Base-by-base conservation (phyloP, 208 protist species). In the Pavlovales sp. region DNA sequence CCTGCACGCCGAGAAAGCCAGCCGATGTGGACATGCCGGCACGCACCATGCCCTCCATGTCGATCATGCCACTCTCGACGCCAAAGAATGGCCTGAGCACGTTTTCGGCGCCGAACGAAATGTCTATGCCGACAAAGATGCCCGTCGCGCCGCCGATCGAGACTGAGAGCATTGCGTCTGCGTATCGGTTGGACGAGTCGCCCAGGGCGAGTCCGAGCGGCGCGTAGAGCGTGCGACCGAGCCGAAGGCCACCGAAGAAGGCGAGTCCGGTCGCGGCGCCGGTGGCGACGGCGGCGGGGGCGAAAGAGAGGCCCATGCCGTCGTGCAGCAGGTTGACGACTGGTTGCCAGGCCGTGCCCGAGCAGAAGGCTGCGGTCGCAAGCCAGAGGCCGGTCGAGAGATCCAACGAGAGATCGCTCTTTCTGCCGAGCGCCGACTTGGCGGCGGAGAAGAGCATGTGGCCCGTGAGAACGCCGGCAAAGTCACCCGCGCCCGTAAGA, bases 71-170 rank as follows among this genome's bases (percentile, higher is more conserved):
- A 11, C 84, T 76, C 36, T 75, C 44, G 71, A 91, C 44, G 0
- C 81, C 81, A 32, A 88, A 75, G 20, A 42, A 30, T 36, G 57
- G 41, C 30, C 26, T 14, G n/a, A 91, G 85, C 22, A 87, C 26
- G 46, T 88, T 88, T 34, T 83, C 85, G 26, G 42, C 66, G 44
- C 44, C 44, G 46, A 88, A 84, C 37, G 76, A 84, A 18, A 84
- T 46, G 83, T 91, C 89, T 5, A 75, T 88, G 79, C 75, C 81
- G 20, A 91, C 89, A 39, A 91, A 88, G 34, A 41, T 83, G 28
- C 75, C 89, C 2, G 89, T 91, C 28, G 89, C 89, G 14, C 76
- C 89, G 40, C 89, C 89, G 41, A 91, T 91, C 2, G 89, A 79
- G 37, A 66, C 84, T 20, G 82, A 88, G 32, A 91, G 89, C 66